Evolutionary conservation across 106 monocot genomes (phyloP), one percentile per base, ranked within the genome.

Genomic region (Allium sativum): DNA sequence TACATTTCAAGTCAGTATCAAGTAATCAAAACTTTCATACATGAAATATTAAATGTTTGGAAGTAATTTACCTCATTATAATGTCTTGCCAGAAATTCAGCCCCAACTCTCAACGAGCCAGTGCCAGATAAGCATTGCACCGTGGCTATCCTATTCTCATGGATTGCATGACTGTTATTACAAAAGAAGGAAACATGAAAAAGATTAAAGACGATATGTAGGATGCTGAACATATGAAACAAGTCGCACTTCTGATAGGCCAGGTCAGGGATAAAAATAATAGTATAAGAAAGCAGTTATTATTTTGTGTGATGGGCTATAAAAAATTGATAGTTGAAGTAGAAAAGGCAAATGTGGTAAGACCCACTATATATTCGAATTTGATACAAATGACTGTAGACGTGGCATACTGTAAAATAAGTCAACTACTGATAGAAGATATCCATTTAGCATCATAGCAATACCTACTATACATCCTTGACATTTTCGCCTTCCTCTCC

Each of bases 101-200:
- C 77, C 72, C 96, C 96, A 81, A 96, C 96, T 58, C 96, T 84
- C 78, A 96, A 61, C 41, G 95, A 90, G 40, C 95, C 95, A 54
- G 96, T 96, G 69, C 96, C 96, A 44, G 96, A 96, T 70, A 96
- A 74, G 61, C 91, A 82, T 54, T 96, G 96, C 8, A 88, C 96
- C 48, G 96, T 91, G 0, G 84, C 78, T 48, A 96, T 79, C 61
- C 96, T 90, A 55, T 85, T 96, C 66, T 80, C 96, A 67, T 43
- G 79, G 68, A 96, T 82, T 8, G 96, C 96, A 74, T 82, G 91
- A 66, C 96, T 96, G 71, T 61, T 71, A 42, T 6, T 51, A 63
- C 31, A n/a, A n/a, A n/a, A 31, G 31, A 48, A 73, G 46, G 59
- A 42, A 10, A 31, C 6, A 51, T 7, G 31, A 31, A 31, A 3